Evolutionary conservation across 1,139 yeast genomes (phyloP).

Genomic region (Geotrichum klebahnii): DNA sequence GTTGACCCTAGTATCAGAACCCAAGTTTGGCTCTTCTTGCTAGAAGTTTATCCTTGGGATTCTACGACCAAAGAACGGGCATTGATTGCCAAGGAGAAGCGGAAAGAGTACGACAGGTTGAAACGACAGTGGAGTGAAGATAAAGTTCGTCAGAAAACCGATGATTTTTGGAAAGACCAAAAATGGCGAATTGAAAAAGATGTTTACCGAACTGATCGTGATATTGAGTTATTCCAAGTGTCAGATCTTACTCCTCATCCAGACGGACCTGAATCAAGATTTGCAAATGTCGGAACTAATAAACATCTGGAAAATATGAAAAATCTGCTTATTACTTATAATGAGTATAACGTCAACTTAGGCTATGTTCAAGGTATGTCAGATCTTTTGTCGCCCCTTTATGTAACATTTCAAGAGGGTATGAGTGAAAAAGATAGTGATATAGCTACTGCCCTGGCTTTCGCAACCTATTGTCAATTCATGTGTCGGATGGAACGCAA

Average conservation of each 20-base stretch:
- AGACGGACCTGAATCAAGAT: constrained; percentile 48
- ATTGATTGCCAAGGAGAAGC: constrained; percentile 53
- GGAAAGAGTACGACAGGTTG: constrained; percentile 60
- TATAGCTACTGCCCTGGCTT: constrained; percentile 73
- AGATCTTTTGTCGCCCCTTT: constrained; percentile 82
- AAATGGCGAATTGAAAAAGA: constrained; percentile 88
- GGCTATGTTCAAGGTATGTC: constrained; percentile 99
- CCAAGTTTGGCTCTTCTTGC: constrained; percentile 81
- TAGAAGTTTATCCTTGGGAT: constrained; percentile 88
- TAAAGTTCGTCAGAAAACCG: constrained; percentile 52
- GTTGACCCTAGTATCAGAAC: constrained; percentile 55
- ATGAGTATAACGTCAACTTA: constrained; percentile 72
- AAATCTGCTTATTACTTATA: constrained; percentile 78
- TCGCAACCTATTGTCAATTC: constrained; percentile 81
- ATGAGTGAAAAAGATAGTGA: constrained; percentile 38
- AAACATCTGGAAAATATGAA: constrained; percentile 68
- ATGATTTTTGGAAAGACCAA: constrained; percentile 84
- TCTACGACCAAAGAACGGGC: constrained; percentile 65
- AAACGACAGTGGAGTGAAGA: constrained; percentile 68
- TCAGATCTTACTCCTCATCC: constrained; percentile 45
- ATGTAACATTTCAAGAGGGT: constrained; percentile 69
- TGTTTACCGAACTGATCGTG: constrained; percentile 85
- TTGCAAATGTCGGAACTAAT: constrained; percentile 52
- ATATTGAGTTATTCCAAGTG: constrained; percentile 59
- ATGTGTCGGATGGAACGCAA: constrained; percentile 97